A percentile compares a stretch with the other conserved stretches of the same genome.
Evolutionary conservation across 345 rosid genomes (phyloP).

Genomic region (Microcos paniculata): DNA sequence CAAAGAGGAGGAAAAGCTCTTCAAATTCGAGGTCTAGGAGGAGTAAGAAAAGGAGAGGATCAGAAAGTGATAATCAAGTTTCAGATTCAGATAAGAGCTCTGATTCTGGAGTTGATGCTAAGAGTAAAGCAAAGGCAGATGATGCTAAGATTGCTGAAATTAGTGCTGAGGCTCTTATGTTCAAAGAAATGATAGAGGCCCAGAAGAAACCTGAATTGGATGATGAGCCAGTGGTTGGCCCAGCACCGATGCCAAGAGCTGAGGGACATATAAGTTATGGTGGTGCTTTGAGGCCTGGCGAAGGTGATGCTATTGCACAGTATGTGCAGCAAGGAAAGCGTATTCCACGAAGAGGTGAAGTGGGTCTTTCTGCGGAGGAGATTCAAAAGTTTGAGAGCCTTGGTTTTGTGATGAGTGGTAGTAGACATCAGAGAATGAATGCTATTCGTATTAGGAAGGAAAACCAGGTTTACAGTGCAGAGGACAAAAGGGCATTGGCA

Average conservation of each 20-base stretch:
- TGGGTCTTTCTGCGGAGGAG: constrained; percentile 97
- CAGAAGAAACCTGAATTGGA: constrained; percentile 77
- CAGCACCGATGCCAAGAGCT: constrained; percentile 85
- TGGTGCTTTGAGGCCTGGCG: constrained; percentile 98
- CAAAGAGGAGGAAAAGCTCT: constrained; percentile 40
- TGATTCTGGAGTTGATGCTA: constrained; percentile 42
- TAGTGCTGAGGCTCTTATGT: constrained; percentile 62
- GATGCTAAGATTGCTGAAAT: constrained; percentile 52
- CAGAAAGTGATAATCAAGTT: constrained; percentile 40
- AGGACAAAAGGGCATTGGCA: constrained; percentile 94
- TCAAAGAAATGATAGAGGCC: constrained; percentile 75
- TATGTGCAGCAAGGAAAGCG: constrained; percentile 99
- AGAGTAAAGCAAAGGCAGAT: constrained; percentile 26
- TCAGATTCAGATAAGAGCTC: constrained; percentile 24
- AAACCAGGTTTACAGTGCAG: constrained; percentile 98
- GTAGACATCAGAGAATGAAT: constrained; percentile 97
- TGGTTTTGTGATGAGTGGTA: constrained; percentile 99
- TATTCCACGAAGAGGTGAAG: constrained; percentile 99
- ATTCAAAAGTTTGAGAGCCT: constrained; percentile 86
- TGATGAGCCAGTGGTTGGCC: constrained; percentile 75
- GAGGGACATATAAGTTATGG: constrained; percentile 99
- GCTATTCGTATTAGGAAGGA: constrained; percentile 99
- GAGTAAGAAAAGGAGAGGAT: constrained; percentile 38
- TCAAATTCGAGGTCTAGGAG: constrained; percentile 28
- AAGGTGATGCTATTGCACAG: constrained; percentile 99